phyloP scores from a whole-genome alignment of 1,284 basidiomycete genomes.

The Golubevia sp. region DNA sequence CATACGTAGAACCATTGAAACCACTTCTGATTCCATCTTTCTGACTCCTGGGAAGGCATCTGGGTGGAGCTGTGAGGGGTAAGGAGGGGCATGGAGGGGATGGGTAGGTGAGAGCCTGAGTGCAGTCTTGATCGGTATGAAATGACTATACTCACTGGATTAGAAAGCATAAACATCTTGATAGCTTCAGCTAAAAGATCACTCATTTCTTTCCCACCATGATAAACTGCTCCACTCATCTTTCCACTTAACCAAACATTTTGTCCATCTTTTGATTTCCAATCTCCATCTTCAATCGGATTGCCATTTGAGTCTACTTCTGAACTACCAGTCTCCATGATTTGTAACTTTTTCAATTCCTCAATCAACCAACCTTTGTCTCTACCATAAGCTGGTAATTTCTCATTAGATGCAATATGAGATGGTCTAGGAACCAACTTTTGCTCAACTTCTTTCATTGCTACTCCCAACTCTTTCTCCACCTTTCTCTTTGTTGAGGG shows the following conservation, averaged over 20 bases:
- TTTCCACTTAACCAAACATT: conserved; percentile 50
- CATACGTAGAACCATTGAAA: conserved; percentile 80
- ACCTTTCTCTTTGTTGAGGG: conserved; percentile 48
- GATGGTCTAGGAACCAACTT: conserved; percentile 40
- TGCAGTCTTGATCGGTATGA: neutral
- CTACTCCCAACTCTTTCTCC: conserved; percentile 41
- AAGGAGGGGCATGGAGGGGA: neutral
- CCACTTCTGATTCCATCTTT: conserved; percentile 97
- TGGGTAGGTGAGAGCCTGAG: neutral
- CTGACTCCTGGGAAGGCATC: conserved; percentile 69
- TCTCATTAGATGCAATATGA: conserved; percentile 23
- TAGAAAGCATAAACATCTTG: conserved; percentile 42
- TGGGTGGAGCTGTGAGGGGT: conserved; percentile 33
- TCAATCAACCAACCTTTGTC: conserved; percentile 40
- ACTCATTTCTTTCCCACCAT: conserved; percentile 52
- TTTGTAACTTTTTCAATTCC: conserved; percentile 41
- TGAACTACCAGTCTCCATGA: conserved; percentile 27
- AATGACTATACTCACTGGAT: conserved; percentile 21
- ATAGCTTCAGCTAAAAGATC: conserved; percentile 37
- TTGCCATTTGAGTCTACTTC: conserved; percentile 1
- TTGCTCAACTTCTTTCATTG: conserved; percentile 40
- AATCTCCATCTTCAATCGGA: conserved; percentile 3
- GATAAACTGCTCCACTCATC: conserved; percentile 56
- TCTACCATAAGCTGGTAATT: conserved; percentile 43
- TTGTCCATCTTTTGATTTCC: conserved; percentile 36